Evolutionary conservation across 495 filamentous ascomycete species (phyloP), one percentile per base, ranked within the genome.

Genomic region (Aspergillus baeticus): DNA sequence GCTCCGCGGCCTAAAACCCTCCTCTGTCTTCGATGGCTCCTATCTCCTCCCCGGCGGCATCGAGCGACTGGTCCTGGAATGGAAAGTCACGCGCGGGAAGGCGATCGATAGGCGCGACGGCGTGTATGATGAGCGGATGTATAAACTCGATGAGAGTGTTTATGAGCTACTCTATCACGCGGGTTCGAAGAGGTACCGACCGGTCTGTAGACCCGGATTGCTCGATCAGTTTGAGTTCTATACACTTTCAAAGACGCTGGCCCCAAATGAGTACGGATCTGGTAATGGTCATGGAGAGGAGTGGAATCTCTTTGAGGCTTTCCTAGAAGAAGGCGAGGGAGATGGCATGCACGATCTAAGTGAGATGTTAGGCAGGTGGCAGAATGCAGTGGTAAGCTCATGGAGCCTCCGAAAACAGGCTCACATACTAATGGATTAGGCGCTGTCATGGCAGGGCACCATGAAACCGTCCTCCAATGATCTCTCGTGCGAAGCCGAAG

Each of bases 211-310:
- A n/a, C 49, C 49, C 1, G 36, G 13, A 6, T 36, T 21, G 7
- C 13, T 52, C 36, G 49, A 52, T 52, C 37, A 31, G 36, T 52
- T 18, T 33, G 49, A 52, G 23, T 52, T 41, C 22, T 52, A 52
- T 34, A 22, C 20, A n/a, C 37, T 52, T 26, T 15, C 35, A 14
- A 17, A 22, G 36, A 41, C 23, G 37, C 15, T 38, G 6, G 49
- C 49, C 2, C 17, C 22, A 3, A 52, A 52, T 42, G 49, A 52
- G 49, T 21, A n/a, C n/a, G 33, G 18, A 6, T 29, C 3, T 29
- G 14, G 5, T 11, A 14, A 33, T 31, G 29, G 48, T 34, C 14
- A 10, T 1, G 35, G 17, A 13, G 34, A 21, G 46, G 47, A 37
- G 15, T 52, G 49, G 49, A 52, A 52, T 42, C 6, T 52, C 14